Evolutionary conservation across 2,329 filamentous ascomycete species (phyloP), one percentile per base, ranked within the genome.

Genomic region (Trichoderma arundinaceum): DNA sequence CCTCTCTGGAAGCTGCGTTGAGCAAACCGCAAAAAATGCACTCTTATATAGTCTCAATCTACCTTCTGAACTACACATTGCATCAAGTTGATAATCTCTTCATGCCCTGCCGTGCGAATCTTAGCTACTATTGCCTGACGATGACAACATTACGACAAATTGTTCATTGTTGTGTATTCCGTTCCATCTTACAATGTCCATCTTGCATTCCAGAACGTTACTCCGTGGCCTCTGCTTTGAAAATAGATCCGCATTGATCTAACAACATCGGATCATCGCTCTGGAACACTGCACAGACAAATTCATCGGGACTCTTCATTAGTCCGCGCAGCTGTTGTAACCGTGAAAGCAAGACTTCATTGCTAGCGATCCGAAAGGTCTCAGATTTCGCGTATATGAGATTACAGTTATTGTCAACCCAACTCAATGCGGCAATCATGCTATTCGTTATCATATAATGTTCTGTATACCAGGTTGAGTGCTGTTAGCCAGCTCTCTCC

Each of bases 211-310:
- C 22, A 28, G 22, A 28, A 28, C 22, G 22, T 28, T 28, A 4
- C 2, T 4, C 4, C 22, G 22, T 28, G 22, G 8, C 22, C 13
- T 53, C 17, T 28, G 4, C 9, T 22, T 22, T 53, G 8, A 41
- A 22, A 7, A 54, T 28, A 28, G 7, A 7, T n/a, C n/a, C 15
- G 19, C 52, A 56, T 17, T 56, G 52, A 17, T 41, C 33, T 8
- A 39, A n/a, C 12, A 35, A 54, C 7, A 22, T 54, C 12, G 52
- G 35, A 54, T 54, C 35, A 15, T 54, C 35, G 52, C 52, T 54
- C 52, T 22, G 17, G 5, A 54, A 54, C 2, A 28, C 35, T 22
- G 12, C 35, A 7, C 7, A 9, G 4, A 41, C 8, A 28, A 41
- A 41, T 7, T 54, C 32, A 7, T 17, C 39, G 12, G 52, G 35